Evolutionary conservation across 2,329 filamentous ascomycete species (phyloP), one percentile per base, ranked within the genome.

Genomic region (Seiridium unicorne): DNA sequence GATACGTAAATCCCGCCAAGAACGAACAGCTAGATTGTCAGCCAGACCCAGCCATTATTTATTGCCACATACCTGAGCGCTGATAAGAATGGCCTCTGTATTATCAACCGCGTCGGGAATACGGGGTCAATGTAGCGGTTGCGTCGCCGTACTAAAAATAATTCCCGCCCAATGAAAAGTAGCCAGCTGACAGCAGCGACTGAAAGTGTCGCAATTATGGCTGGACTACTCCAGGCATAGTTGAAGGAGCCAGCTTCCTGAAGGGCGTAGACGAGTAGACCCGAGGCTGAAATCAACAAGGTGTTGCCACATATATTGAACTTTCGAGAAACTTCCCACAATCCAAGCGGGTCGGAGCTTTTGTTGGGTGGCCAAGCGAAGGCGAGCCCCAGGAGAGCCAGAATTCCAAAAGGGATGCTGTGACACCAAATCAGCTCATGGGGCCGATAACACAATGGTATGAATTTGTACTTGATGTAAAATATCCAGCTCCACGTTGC

Each of bases 401-500:
- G 65, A 2, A 79, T 66, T 1, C 81, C 81, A 63, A 81, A 79
- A 0, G 83, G 83, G 31, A 84, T 75, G 63, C 82, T 84, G 59
- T 8, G n/a, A 6, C 6, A 35, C 48, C 31, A 36, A 18, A 62
- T 68, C 59, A 70, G 60, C 8, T n/a, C 7, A 13, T 8, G 35
- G 6, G 1, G 32, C 34, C 32, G 7, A 10, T n/a, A 57, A 31
- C 55, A 18, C 48, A 36, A 34, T 5, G 26, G 5, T 8, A 35
- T n/a, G 55, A 61, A 48, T 0, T 60, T 79, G 51, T 72, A 86
- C 84, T 88, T 88, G 69, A 87, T 81, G 69, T 83, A 83, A 69
- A 88, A 88, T 44, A 88, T 77, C 76, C 84, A 85, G 55, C 81
- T 76, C 85, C 85, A 88, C 48, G 76, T 77, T 18, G 79, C 77